phyloP scores from a whole-genome alignment of 2,329 filamentous ascomycete species.

The Trichoderma simmonsii region DNA sequence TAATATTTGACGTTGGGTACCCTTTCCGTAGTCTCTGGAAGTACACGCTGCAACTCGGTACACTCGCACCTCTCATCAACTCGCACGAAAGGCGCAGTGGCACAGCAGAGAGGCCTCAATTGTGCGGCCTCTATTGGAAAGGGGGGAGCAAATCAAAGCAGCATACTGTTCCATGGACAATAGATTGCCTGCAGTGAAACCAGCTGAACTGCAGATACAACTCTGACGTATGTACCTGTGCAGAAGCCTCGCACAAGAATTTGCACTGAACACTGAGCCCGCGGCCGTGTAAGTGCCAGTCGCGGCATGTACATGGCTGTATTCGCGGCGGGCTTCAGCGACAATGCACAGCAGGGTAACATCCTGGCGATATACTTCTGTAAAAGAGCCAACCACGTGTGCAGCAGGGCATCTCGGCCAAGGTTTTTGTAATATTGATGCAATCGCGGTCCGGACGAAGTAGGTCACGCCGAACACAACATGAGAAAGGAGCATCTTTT shows the following conservation, averaged over 20 bases:
- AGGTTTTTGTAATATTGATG: neutral
- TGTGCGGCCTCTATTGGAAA: neutral
- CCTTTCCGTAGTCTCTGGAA: neutral
- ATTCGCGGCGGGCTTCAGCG: neutral
- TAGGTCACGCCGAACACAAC: neutral
- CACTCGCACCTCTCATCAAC: neutral
- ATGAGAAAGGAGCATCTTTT: neutral
- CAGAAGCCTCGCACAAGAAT: neutral
- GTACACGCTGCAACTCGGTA: neutral
- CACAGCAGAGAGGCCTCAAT: neutral
- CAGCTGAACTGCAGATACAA: neutral
- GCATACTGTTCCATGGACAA: neutral
- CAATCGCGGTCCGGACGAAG: neutral
- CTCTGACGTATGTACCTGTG: neutral
- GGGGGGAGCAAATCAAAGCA: neutral
- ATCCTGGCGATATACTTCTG: neutral
- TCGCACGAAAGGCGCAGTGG: neutral
- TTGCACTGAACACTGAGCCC: conserved; percentile 2
- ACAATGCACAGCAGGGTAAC: neutral
- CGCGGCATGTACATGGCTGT: neutral
- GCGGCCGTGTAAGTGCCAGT: neutral
- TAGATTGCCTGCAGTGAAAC: conserved; percentile 4
- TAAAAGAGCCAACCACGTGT: neutral
- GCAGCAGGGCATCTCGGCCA: neutral
- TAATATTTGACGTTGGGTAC: too few relatives aligned